Conservation (phyloP, 2,329 filamentous ascomycete species). For the Arthroderma uncinatum region DNA sequence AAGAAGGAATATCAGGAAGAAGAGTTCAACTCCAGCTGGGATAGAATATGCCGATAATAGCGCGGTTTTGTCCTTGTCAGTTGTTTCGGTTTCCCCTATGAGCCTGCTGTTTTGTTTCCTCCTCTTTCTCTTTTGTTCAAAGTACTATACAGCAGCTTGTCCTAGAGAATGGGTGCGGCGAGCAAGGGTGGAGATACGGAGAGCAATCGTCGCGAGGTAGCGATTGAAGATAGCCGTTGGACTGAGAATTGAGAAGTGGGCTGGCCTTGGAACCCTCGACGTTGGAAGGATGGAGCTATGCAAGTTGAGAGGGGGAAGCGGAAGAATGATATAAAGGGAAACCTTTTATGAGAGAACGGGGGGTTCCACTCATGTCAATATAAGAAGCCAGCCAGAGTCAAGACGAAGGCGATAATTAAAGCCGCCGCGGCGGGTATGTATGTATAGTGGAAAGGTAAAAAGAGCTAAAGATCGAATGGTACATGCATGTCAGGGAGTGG, state of each 20-base stretch:
- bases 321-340: slow-evolving; percentile 1
- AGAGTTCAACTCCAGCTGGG: too few relatives aligned
- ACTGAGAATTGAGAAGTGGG: not conserved
- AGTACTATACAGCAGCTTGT: not conserved
- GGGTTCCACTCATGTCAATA: slow-evolving; percentile 1
- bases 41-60: not conserved
- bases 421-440: slow-evolving; percentile 4
- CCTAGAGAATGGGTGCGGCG: not conserved
- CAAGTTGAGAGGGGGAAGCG: not conserved
- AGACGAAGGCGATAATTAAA: slow-evolving; percentile 1
- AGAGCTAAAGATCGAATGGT: not conserved
- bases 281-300: not conserved
- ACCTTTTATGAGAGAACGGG: not conserved
- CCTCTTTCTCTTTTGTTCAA: not conserved
- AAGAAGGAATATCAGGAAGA: too few relatives aligned
- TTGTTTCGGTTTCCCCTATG: not conserved
- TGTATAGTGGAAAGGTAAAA: not conserved
- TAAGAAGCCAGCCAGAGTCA: not conserved
- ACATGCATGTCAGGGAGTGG: not conserved
- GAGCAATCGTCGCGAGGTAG: not conserved
- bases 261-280: not conserved
- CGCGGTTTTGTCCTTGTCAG: not conserved
- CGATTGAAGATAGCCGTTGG: not conserved
- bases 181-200: not conserved
- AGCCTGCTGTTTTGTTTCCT: not conserved